These are phyloP conservation scores for Carex myosuroides DNA, from an alignment of 176 grass and related monocot genomes.

Conservation along the genomic window DNA sequence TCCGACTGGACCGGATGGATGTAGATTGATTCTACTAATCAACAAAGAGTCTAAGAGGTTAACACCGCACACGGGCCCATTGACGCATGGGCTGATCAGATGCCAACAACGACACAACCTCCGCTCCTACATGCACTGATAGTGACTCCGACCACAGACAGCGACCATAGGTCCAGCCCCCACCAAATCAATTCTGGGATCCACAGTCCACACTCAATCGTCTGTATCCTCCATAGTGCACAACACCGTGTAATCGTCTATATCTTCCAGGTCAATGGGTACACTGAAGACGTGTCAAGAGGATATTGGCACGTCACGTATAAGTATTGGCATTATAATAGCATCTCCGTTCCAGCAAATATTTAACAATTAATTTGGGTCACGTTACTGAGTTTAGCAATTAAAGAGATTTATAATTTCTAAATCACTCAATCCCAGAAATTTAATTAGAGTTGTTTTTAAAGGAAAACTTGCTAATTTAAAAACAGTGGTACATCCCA, in stretches of 20 bases:
- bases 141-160: not conserved
- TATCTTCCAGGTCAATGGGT: not conserved
- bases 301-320: not conserved
- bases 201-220: not conserved
- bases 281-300: not conserved
- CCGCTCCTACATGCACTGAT: not conserved
- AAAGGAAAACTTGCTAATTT: too few relatives aligned
- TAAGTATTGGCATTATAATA: too few relatives aligned
- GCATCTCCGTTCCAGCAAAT: too few relatives aligned
- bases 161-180: constrained; percentile 2
- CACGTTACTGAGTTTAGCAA: too few relatives aligned
- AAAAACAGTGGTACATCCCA: too few relatives aligned
- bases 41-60: not conserved
- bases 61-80: not conserved
- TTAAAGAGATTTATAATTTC: too few relatives aligned
- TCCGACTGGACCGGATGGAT: not conserved
- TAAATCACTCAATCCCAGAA: too few relatives aligned
- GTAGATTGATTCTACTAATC: not conserved
- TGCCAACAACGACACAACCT: not conserved
- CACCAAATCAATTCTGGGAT: constrained; percentile 4
- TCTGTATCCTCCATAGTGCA: not conserved
- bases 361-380: too few relatives aligned
- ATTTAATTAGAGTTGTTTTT: too few relatives aligned
- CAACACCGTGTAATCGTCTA: not conserved
- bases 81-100: not conserved